Evolutionary conservation across 352 stramenopile genomes (phyloP).

Genomic region (Elongisporangium senticosum): DNA sequence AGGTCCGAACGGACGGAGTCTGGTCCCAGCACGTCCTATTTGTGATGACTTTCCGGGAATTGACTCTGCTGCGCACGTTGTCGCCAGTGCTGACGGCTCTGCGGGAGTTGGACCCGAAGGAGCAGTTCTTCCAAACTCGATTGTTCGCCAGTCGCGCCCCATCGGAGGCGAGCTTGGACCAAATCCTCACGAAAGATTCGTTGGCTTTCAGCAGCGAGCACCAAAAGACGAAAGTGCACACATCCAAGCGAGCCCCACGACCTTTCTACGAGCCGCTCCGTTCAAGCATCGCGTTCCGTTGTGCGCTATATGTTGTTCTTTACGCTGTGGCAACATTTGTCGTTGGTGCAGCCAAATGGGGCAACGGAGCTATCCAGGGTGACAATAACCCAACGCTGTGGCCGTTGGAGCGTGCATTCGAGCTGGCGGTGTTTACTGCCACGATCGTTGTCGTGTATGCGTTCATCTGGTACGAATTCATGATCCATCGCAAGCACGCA

Average conservation of each 20-base stretch:
- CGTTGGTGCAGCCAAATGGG: conserved; percentile 30
- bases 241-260: conserved; percentile 10
- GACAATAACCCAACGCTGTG: conserved; percentile 39
- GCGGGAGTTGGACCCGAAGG: conserved; percentile 28
- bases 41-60: conserved; percentile 34
- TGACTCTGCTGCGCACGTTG: conserved; percentile 25
- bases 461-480: conserved; percentile 47
- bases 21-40: conserved; percentile 40
- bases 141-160: conserved; percentile 24
- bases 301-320: conserved; percentile 30
- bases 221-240: conserved; percentile 12
- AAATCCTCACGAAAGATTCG: not conserved
- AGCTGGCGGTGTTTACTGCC: conserved; percentile 35
- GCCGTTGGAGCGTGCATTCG: conserved; percentile 46
- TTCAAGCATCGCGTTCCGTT: conserved; percentile 26
- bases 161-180: conserved; percentile 6
- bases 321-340: conserved; percentile 30
- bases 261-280: conserved; percentile 56
- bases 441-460: conserved; percentile 40
- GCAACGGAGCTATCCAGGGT: conserved; percentile 46
- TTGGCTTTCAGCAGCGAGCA: not conserved
- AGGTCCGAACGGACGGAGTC: conserved; percentile 16
- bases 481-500: conserved; percentile 11
- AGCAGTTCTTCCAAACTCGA: conserved; percentile 25
- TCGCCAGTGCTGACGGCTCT: conserved; percentile 24